Evolutionary conservation across 352 stramenopile species (phyloP).

Genomic region (Phytophthora kernoviae): DNA sequence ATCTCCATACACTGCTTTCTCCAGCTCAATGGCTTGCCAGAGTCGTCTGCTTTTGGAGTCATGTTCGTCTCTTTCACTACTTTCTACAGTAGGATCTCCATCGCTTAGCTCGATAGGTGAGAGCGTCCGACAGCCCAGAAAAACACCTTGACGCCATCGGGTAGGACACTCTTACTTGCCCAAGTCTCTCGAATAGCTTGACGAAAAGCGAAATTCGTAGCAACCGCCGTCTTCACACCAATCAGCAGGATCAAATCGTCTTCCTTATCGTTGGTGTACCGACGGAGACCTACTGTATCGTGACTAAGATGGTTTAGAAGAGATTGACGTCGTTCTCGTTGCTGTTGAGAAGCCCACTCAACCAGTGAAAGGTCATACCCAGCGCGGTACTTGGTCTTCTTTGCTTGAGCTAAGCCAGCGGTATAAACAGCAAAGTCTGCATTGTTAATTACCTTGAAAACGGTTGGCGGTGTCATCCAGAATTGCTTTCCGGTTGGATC

Average conservation of each 20-base stretch:
- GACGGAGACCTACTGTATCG: neutral
- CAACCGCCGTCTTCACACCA: constrained; percentile 33
- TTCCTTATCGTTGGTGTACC: neutral
- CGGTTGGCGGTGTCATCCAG: neutral
- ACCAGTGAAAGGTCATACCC: neutral
- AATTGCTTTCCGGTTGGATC: neutral
- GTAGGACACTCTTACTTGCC: constrained; percentile 13
- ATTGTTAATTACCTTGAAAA: neutral
- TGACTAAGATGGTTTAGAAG: neutral
- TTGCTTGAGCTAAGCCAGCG: neutral
- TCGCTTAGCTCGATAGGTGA: neutral
- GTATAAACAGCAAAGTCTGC: neutral
- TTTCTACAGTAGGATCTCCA: neutral
- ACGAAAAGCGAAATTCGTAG: constrained; percentile 22
- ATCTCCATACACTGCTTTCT: constrained; percentile 40
- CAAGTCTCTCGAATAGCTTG: constrained; percentile 42
- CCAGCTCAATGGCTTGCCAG: constrained; percentile 18
- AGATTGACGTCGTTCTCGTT: neutral
- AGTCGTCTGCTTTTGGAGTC: neutral
- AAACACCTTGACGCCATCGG: constrained; percentile 16
- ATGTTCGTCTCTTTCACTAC: neutral
- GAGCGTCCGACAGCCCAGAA: constrained; percentile 22
- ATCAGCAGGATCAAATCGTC: constrained; percentile 29
- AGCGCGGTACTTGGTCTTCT: neutral
- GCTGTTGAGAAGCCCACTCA: neutral